Evolutionary conservation across 345 rosid species (phyloP).

Genomic region (Nasturtium officinale): DNA sequence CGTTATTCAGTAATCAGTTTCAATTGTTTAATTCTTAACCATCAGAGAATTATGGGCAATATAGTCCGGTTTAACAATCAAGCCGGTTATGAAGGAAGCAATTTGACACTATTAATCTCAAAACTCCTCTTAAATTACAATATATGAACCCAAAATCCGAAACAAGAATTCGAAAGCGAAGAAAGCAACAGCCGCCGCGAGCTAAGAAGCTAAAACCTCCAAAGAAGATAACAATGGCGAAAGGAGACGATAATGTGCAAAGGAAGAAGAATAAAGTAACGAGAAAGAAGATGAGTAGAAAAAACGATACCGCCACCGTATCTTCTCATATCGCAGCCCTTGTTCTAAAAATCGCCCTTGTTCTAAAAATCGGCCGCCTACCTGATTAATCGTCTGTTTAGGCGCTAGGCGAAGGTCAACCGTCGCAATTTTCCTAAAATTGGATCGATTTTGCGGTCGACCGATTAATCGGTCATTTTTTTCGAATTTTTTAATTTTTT

Average conservation of each 20-base stretch:
- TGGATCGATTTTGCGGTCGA: too few relatives aligned
- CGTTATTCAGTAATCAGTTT: neutral
- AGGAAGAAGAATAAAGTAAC: constrained; percentile 67
- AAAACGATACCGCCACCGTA: constrained; percentile 55
- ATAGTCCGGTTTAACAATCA: neutral
- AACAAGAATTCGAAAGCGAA: constrained; percentile 3
- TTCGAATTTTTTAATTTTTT: too few relatives aligned
- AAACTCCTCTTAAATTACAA: neutral
- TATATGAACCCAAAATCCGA: neutral
- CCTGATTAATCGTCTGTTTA: too few relatives aligned
- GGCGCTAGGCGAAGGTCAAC: too few relatives aligned
- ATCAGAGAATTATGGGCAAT: too few relatives aligned
- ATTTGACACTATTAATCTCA: neutral
- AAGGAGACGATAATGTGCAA: constrained; percentile 68
- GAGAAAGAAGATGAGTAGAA: constrained; percentile 58
- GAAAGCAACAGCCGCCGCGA: constrained; percentile 39
- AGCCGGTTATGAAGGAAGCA: neutral
- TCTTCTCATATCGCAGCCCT: constrained; percentile 77
- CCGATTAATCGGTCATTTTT: too few relatives aligned
- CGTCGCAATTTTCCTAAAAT: too few relatives aligned
- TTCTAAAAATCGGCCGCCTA: too few relatives aligned
- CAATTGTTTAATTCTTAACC: neutral
- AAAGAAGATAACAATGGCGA: constrained; percentile 52
- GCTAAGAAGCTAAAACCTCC: constrained; percentile 22
- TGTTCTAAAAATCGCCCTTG: too few relatives aligned